Base-by-base conservation (phyloP, 805 yeast species). In the Ogataea dorogensis region DNA sequence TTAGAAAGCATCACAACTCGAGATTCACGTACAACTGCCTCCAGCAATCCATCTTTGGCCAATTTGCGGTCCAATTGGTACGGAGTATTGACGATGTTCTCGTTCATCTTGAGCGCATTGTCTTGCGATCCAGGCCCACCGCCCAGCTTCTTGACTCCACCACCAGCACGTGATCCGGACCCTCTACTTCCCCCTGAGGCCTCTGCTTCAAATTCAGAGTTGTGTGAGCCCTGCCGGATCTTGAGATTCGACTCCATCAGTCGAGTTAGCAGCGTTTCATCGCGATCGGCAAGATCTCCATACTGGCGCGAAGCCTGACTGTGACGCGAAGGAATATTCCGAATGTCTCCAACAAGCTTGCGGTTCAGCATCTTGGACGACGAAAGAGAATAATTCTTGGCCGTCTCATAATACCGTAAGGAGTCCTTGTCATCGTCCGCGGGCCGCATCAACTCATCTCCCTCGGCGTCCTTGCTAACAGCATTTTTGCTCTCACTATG, bases 1-100 rank as follows among this genome's bases (percentile, higher is more conserved):
- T 44, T 45, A 5, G 54, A 42, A 7, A 56, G 38, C 14, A 44
- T 44, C 17, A 53, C 46, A 17, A 46, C 51, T 17, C 53, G 47
- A 2, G 48, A 45, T 18, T 36, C 40, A n/a, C 30, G 33, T 19
- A 36, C 31, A 24, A 18, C 33, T 11, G 38, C 22, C 16, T 40
- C 45, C 11, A 40, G 17, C 10, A 19, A 23, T 1, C 39, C 46
- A 4, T 40, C 45, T 19, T 40, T 33, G 17, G 33, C 26, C 18
- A 30, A 21, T 24, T 28, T 35, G 10, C 25, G 15, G 24, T 38
- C 41, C 14, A 19, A 17, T 8, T 28, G 33, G 24, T 15, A 28
- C 12, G 35, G 13, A 4, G 43, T 42, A 41, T 49, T 49, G 40
- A 44, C 42, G 12, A 51, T 50, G 20, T 39, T 44, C 12, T 44